Evolutionary conservation across 306 rosid species (phyloP).

Genomic region (Alnus glutinosa): DNA sequence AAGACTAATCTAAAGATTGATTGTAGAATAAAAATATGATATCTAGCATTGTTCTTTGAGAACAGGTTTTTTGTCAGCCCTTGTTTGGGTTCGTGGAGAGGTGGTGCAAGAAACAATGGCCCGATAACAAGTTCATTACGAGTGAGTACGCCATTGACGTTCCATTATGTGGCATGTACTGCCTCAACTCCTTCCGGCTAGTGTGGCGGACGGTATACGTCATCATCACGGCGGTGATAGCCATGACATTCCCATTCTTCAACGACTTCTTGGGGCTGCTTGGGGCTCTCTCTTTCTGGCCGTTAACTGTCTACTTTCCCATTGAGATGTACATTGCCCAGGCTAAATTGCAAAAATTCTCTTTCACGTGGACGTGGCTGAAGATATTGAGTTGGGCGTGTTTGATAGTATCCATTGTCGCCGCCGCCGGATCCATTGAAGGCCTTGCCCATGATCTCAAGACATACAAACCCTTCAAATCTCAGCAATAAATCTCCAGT

Average conservation of each 20-base stretch:
- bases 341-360: slow-evolving; percentile 56
- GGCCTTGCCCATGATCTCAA: slow-evolving; percentile 71
- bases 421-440: slow-evolving; percentile 88
- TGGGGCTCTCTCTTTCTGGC: slow-evolving; percentile 92
- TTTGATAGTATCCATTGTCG: slow-evolving; percentile 66
- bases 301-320: slow-evolving; percentile 88
- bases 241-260: slow-evolving; percentile 96
- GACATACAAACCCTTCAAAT: slow-evolving; percentile 72
- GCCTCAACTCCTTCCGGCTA: slow-evolving; percentile 63
- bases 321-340: slow-evolving; percentile 90
- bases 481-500: slow-evolving; percentile 40
- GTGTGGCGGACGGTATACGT: slow-evolving; percentile 87
- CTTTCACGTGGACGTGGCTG: slow-evolving; percentile 89
- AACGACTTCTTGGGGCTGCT: slow-evolving; percentile 83
- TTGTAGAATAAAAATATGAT: too few relatives aligned
- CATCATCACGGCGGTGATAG: slow-evolving; percentile 61
- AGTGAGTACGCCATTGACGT: slow-evolving; percentile 51
- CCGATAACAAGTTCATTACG: slow-evolving; percentile 60
- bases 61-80: slow-evolving; percentile 90
- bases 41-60: too few relatives aligned
- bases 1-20: too few relatives aligned
- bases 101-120: slow-evolving; percentile 52
- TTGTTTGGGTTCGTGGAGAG: slow-evolving; percentile 70
- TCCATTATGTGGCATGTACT: slow-evolving; percentile 49
- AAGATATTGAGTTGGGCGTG: slow-evolving; percentile 82